These are phyloP conservation scores for Beauveria asiatica DNA, from an alignment of 2,329 filamentous ascomycete species.

Conservation along the genomic window DNA sequence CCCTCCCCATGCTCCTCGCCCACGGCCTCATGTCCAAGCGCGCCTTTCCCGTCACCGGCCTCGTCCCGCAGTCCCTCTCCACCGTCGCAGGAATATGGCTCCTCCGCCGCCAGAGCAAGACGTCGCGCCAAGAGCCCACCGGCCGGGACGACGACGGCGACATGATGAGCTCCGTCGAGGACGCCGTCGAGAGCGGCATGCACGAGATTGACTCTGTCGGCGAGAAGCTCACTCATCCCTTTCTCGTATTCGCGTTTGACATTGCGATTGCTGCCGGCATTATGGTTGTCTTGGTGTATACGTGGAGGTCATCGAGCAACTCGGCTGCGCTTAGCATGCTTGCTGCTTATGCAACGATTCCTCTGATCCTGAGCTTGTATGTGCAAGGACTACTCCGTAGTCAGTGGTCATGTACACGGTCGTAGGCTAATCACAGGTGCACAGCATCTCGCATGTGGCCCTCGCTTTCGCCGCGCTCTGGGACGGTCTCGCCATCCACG, in stretches of 20 bases:
- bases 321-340: constrained; percentile 29
- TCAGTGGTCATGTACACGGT: background rate
- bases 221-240: constrained; percentile 20
- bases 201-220: constrained; percentile 6
- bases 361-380: constrained; percentile 33
- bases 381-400: constrained; percentile 13
- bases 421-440: background rate
- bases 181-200: constrained; percentile 8
- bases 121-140: background rate
- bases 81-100: constrained; percentile 20
- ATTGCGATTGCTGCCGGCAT: constrained; percentile 26
- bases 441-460: constrained; percentile 29
- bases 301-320: constrained; percentile 25
- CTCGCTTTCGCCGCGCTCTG: constrained; percentile 29
- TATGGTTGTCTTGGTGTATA: constrained; percentile 32
- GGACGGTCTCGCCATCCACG: constrained; percentile 31
- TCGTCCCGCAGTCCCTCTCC: constrained; percentile 31
- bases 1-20: constrained; percentile 30
- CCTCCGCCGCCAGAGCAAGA: constrained; percentile 9
- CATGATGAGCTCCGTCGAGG: constrained; percentile 8
- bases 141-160: background rate
- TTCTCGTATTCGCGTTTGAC: constrained; percentile 31
- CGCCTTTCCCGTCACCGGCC: constrained; percentile 33
- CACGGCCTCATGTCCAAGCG: constrained; percentile 60
- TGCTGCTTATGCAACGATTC: constrained; percentile 34